Base-by-base conservation (phyloP, 148 eudicot genomes). In the Vaccinium vitisidaea region DNA sequence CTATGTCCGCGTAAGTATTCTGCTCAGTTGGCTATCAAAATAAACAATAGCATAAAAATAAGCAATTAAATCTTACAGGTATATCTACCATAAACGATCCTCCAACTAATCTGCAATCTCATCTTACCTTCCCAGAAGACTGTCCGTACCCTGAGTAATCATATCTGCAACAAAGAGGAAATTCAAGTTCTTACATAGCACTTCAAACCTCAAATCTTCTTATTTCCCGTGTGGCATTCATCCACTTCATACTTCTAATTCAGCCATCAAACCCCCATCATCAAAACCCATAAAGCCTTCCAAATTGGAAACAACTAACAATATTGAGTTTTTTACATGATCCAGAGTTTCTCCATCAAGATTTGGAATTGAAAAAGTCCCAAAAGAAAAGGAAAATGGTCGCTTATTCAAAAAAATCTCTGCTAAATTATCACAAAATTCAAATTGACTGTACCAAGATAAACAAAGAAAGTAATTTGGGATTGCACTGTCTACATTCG, bases 121-220 rank as follows among this genome's bases (percentile, higher is more conserved):
- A 80, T 77, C 87, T 39, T 50, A 94, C 97, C 94, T 94, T 94
- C 85, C 97, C 97, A 36, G 97, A 61, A 63, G 97, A 92, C 83
- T 88, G 93, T 58, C 96, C 96, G 82, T 93, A 93, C 46, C 96
- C 96, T 67, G 96, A 93, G 69, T 94, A 94, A 86, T 94, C 97
- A 52, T 94, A 94, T 86, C 97, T 94, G 90, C 91, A 54, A 89
- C 70, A 88, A 52, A 82, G 50, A 85, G 75, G 67, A 59, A 83
- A 56, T 67, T 84, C 50, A 49, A 83, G 39, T 69, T 80, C 39
- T 56, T 25, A 21, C 15, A 36, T 16, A 50, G 59, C 67, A 71
- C 84, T 65, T 70, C 85, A 83, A 86, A 77, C 1, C 6, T 65
- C n/a, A 82, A 75, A 55, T 67, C 74, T 4, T 50, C 59, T 82